phyloP scores from a whole-genome alignment of 768 basidiomycete species.

The Boletus speciosus region DNA sequence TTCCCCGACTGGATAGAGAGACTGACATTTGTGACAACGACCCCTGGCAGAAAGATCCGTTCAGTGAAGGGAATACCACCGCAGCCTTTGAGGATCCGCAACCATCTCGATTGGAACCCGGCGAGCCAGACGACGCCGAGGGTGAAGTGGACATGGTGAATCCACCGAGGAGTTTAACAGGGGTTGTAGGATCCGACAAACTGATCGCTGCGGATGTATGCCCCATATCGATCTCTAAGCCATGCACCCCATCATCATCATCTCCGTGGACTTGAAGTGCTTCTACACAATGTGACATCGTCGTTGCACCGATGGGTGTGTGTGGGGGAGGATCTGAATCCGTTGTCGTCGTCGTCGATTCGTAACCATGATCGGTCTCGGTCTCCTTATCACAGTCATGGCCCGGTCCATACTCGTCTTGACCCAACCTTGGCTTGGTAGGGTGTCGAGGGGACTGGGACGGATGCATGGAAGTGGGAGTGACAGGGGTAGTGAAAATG shows the following conservation, averaged over 20 bases:
- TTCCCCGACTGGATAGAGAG: background rate
- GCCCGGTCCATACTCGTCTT: conserved; percentile 1
- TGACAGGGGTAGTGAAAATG: background rate
- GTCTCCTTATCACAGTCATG: conserved; percentile 20
- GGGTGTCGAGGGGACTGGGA: conserved; percentile 1
- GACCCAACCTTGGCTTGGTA: conserved; percentile 1
- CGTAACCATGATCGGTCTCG: conserved; percentile 25
- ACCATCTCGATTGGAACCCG: background rate
- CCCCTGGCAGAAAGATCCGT: conserved; percentile 20
- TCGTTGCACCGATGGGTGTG: conserved; percentile 19
- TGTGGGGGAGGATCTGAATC: conserved; percentile 27
- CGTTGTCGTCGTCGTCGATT: conserved; percentile 26
- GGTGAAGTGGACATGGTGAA: conserved; percentile 8
- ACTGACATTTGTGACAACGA: background rate
- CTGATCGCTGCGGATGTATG: background rate
- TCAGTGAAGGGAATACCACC: conserved; percentile 26
- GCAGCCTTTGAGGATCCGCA: conserved; percentile 6
- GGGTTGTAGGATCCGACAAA: conserved; percentile 15
- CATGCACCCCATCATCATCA: conserved; percentile 5
- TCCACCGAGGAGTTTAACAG: conserved; percentile 14
- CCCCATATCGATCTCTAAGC: conserved; percentile 6
- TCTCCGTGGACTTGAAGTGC: conserved; percentile 12
- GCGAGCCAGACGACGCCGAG: background rate
- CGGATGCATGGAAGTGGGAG: background rate
- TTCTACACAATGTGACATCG: conserved; percentile 3